phyloP scores from a whole-genome alignment of 2,329 filamentous ascomycete species.

The Cytospora schulzeri region DNA sequence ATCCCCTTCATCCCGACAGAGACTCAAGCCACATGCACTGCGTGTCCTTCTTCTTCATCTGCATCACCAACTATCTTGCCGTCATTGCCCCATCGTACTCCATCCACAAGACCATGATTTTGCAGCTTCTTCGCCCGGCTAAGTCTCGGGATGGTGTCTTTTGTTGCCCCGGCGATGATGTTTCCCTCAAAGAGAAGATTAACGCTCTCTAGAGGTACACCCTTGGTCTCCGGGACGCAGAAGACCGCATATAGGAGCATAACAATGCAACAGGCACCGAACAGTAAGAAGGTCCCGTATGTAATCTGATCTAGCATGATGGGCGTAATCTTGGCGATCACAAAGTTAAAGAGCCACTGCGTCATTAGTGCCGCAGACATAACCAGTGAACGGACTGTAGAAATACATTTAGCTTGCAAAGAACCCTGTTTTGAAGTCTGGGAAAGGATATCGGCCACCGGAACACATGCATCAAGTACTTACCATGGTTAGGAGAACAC shows the following conservation, averaged over 20 bases:
- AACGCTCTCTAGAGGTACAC: slow-evolving; percentile 46
- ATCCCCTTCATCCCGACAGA: not conserved
- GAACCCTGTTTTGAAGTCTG: not conserved
- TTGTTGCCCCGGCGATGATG: slow-evolving; percentile 25
- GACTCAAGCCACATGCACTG: slow-evolving; percentile 9
- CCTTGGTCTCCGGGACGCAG: slow-evolving; percentile 56
- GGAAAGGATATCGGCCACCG: not conserved
- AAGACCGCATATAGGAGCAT: slow-evolving; percentile 52
- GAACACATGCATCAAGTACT: not conserved
- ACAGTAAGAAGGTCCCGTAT: slow-evolving; percentile 58
- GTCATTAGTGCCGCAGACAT: slow-evolving; percentile 32
- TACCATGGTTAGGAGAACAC: slow-evolving; percentile 32
- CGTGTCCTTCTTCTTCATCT: slow-evolving; percentile 10
- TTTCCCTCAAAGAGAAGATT: slow-evolving; percentile 25
- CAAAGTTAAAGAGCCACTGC: slow-evolving; percentile 43
- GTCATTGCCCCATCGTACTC: not conserved
- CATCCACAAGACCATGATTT: slow-evolving; percentile 5
- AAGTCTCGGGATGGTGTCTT: slow-evolving; percentile 20
- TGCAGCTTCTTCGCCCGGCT: slow-evolving; percentile 21
- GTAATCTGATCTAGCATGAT: slow-evolving; percentile 45
- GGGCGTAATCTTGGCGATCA: slow-evolving; percentile 43
- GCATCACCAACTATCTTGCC: slow-evolving; percentile 21
- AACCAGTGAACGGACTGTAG: slow-evolving; percentile 30
- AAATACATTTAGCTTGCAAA: not conserved
- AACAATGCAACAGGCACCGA: slow-evolving; percentile 48